These are phyloP conservation scores for Arthrobotrys conoides DNA, from an alignment of 2,329 filamentous ascomycete species.

Conservation along the genomic window DNA sequence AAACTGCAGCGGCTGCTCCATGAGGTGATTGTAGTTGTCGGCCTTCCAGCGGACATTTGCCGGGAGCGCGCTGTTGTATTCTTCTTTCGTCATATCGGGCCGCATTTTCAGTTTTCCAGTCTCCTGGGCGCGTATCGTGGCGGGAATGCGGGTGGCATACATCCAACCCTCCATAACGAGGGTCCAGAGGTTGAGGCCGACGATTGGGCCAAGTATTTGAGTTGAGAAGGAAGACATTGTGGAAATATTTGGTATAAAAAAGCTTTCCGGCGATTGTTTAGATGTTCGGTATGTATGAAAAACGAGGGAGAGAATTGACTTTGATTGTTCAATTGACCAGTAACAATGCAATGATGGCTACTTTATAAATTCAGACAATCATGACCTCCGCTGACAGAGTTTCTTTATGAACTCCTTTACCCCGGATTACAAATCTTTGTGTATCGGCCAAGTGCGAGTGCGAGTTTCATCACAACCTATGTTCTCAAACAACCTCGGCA, in stretches of 20 bases:
- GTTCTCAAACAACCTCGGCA: constrained; percentile 16
- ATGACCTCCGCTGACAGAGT: no score
- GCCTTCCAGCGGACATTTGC: constrained; percentile 66
- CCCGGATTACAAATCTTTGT: neutral
- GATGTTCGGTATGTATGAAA: neutral
- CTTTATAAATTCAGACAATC: neutral
- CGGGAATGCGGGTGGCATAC: constrained; percentile 67
- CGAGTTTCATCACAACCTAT: constrained; percentile 1
- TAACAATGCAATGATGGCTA: neutral
- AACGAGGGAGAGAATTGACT: neutral
- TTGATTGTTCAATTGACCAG: neutral
- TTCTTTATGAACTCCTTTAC: constrained; percentile 9
- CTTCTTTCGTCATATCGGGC: constrained; percentile 62
- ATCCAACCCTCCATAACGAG: constrained; percentile 68
- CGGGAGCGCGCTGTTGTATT: constrained; percentile 65
- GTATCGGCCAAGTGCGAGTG: constrained; percentile 5
- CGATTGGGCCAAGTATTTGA: constrained; percentile 64
- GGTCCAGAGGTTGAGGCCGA: constrained; percentile 67
- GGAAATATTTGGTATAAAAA: neutral
- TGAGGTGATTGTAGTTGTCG: constrained; percentile 69
- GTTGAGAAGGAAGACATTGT: constrained; percentile 24
- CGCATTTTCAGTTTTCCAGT: constrained; percentile 64
- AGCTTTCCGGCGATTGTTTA: neutral
- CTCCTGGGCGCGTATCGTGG: constrained; percentile 62
- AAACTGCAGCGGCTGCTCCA: constrained; percentile 69